These are phyloP conservation scores for Torulaspora delbrueckii DNA, from an alignment of 805 yeast species.

Conservation along the genomic window DNA sequence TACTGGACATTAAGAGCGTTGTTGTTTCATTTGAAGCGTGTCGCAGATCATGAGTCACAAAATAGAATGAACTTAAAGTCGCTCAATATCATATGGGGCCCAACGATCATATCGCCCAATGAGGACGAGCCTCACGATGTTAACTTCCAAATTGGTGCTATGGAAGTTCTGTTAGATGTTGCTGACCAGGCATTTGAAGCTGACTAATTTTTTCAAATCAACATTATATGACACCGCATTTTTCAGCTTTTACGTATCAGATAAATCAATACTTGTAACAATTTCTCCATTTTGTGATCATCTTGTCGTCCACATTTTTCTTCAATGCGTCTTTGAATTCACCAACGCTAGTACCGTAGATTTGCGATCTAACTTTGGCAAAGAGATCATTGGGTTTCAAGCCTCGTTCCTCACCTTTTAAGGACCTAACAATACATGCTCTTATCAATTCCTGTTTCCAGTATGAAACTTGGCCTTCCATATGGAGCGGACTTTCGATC, in stretches of 20 bases:
- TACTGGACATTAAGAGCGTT: constrained; percentile 86
- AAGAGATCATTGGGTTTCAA: constrained; percentile 13
- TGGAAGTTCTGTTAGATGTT: constrained; percentile 78
- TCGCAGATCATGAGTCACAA: constrained; percentile 53
- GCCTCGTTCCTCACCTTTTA: constrained; percentile 19
- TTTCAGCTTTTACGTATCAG: not conserved
- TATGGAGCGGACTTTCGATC: constrained; percentile 11
- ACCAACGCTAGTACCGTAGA: constrained; percentile 30
- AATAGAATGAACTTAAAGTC: constrained; percentile 82
- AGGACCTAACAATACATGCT: constrained; percentile 26
- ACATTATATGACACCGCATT: not conserved
- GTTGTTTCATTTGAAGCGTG: constrained; percentile 76
- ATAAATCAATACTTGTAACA: constrained; percentile 6
- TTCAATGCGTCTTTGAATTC: constrained; percentile 32
- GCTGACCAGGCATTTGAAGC: constrained; percentile 78
- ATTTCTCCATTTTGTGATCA: constrained; percentile 7
- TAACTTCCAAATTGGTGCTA: constrained; percentile 67
- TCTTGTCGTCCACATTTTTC: constrained; percentile 10
- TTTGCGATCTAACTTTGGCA: constrained; percentile 13
- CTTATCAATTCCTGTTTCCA: constrained; percentile 31
- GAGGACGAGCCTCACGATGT: constrained; percentile 66
- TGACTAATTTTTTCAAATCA: constrained; percentile 30
- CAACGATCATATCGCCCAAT: constrained; percentile 69
- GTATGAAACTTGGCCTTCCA: constrained; percentile 23
- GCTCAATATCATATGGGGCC: constrained; percentile 93